Percentiles rank a stretch among this genome's conserved stretches.
phyloP scores from a whole-genome alignment of 176 grass and related monocot genomes.

The Cocos nucifera region DNA sequence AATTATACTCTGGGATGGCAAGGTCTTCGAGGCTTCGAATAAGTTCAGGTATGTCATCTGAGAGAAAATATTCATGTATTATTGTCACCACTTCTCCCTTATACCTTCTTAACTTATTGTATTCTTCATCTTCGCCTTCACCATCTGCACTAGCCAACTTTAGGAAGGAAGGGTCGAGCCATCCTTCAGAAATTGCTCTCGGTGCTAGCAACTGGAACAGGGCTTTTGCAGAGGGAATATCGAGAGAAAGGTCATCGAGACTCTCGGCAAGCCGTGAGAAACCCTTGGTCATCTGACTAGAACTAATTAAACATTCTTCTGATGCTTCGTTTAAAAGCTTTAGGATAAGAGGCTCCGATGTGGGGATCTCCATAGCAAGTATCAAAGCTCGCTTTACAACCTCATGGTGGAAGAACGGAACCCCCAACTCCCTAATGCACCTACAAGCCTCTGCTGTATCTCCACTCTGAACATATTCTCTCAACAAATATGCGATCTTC shows the following conservation, averaged over 20 bases:
- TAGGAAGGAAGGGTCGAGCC: constrained; percentile 59
- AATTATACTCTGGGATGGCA: constrained; percentile 53
- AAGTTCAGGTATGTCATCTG: constrained; percentile 80
- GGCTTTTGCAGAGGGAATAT: constrained; percentile 76
- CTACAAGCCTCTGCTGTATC: constrained; percentile 73
- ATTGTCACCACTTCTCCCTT: constrained; percentile 77
- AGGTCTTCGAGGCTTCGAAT: constrained; percentile 72
- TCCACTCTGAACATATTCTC: constrained; percentile 78
- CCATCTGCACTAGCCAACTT: constrained; percentile 32
- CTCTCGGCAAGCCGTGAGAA: constrained; percentile 58
- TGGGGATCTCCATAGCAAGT: constrained; percentile 77
- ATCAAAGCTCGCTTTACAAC: constrained; percentile 80
- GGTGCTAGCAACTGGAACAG: constrained; percentile 47
- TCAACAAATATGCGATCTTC: constrained; percentile 75
- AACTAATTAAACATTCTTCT: constrained; percentile 79
- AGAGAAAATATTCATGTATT: constrained; percentile 92
- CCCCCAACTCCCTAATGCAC: constrained; percentile 86
- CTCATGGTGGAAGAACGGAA: constrained; percentile 97
- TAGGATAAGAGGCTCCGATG: constrained; percentile 48
- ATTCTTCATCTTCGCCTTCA: constrained; percentile 34
- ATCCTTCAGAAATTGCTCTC: constrained; percentile 70
- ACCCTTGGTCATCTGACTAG: constrained; percentile 90
- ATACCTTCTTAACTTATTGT: constrained; percentile 65
- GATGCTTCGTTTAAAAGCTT: constrained; percentile 79
- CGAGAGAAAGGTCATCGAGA: constrained; percentile 89